Conservation (phyloP, 495 filamentous ascomycete genomes). For the Annulohypoxylon moriforme region DNA sequence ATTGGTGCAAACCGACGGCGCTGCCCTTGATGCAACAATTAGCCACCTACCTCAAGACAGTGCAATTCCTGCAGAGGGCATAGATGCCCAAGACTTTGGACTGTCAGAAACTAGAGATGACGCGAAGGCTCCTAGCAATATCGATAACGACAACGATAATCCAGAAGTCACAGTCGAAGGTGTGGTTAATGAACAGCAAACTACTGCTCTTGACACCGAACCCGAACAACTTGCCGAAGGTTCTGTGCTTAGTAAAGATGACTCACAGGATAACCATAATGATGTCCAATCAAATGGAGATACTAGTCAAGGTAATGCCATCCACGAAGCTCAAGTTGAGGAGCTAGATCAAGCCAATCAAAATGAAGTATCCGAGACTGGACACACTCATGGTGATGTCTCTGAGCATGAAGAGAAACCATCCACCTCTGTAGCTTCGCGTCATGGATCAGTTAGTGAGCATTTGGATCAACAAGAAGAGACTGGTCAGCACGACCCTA, state of each 20-base stretch:
- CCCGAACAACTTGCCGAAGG: slow-evolving; percentile 8
- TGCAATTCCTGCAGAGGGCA: background rate
- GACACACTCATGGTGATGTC: slow-evolving; percentile 36
- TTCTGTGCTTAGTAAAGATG: background rate
- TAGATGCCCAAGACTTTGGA: slow-evolving; percentile 22
- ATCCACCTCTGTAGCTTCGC: background rate
- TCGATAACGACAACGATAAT: background rate
- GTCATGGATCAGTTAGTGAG: slow-evolving; percentile 8
- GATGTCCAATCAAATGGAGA: slow-evolving; percentile 2
- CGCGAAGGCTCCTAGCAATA: background rate
- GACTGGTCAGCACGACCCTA: slow-evolving; percentile 16
- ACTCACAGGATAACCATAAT: background rate
- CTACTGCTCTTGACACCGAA: background rate
- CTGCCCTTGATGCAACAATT: background rate
- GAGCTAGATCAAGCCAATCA: slow-evolving; percentile 16
- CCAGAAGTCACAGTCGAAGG: background rate
- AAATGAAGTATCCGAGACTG: slow-evolving; percentile 46
- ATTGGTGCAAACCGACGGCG: slow-evolving; percentile 4
- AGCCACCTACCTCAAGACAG: background rate
- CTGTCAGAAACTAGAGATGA: background rate
- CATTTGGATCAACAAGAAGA: slow-evolving; percentile 12
- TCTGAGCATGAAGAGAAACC: slow-evolving; percentile 8
- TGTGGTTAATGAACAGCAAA: slow-evolving; percentile 9
- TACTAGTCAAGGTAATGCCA: slow-evolving; percentile 42
- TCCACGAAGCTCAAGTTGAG: slow-evolving; percentile 45